Conservation (phyloP, 352 stramenopile genomes). For the Phytopythium vexans region DNA sequence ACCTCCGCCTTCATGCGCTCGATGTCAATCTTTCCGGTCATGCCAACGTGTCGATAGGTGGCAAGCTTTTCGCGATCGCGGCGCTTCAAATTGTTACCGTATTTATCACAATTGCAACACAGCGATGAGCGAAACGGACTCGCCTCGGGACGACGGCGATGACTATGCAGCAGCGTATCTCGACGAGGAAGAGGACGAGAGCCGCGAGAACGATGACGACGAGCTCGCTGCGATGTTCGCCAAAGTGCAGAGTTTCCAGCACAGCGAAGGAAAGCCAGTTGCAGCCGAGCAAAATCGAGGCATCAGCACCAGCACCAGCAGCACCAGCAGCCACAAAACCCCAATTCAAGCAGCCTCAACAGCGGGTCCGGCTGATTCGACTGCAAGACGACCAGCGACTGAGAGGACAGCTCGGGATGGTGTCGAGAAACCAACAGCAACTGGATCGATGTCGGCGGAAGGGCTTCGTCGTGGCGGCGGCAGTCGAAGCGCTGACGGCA, state of each 20-base stretch:
- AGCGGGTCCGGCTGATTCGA: constrained; percentile 2
- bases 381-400: constrained; percentile 5
- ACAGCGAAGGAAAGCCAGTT: constrained; percentile 28
- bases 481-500: constrained; percentile 42
- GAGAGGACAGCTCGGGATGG: background rate
- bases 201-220: constrained; percentile 39
- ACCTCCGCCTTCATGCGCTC: constrained; percentile 53
- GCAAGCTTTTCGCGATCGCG: no score
- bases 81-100: background rate
- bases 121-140: constrained; percentile 3
- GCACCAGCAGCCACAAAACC: constrained; percentile 7
- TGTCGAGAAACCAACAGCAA: no score
- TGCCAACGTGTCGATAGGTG: background rate
- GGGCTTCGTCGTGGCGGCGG: background rate
- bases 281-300: constrained; percentile 8
- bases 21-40: constrained; percentile 28
- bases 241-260: constrained; percentile 68
- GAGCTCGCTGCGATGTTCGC: constrained; percentile 72
- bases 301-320: constrained; percentile 8
- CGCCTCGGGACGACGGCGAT: constrained; percentile 17
- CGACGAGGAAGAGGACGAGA: constrained; percentile 40
- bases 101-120: background rate
- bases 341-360: background rate
- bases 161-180: constrained; percentile 39
- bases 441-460: no score